Base-by-base conservation (phyloP, 805 yeast species). In the Candida nonsorbophila region DNA sequence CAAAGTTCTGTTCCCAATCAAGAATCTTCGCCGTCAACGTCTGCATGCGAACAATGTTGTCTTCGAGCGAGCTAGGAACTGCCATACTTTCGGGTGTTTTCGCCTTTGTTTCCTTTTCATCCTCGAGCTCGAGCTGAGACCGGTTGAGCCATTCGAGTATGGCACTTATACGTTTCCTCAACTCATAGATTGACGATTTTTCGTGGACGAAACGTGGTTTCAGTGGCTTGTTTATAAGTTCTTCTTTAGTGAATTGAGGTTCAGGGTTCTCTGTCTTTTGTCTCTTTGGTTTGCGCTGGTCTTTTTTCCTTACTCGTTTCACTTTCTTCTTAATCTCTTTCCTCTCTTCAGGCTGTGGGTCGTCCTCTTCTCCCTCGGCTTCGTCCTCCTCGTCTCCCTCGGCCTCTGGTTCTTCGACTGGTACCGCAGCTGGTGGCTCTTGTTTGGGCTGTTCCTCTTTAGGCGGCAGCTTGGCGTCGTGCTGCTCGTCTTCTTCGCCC, bases 81-180 rank as follows among this genome's bases (percentile, higher is more conserved):
- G n/a, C n/a, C 30, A 74, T 36, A 16, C 47, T 25, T 6, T 33
- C 40, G 15, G 72, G 58, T 29, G 78, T 48, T 33, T 64, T 69
- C 16, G 58, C 41, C 31, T 78, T 76, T 24, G 69, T 73, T n/a
- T 68, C 59, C 41, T 79, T 79, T 43, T 87, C 95, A 29, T 73
- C 74, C 26, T 80, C 79, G 37, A 90, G 59, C 47, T 90, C 97
- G 37, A 79, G 56, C 53, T 87, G 95, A 2, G 94, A 83, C 30
- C 95, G 69, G 8, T 88, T 85, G 15, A 90, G 72, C 69, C 88
- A 92, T 56, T 92, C 97, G 44, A 90, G 60, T 13, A 90, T 90
- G 1, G 96, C 94, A 3, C 85, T 81, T 2, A 87, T 83, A 35
- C 98, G 71, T 47, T 85, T 77, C 33, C 87, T 73, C 84, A 90